These are phyloP conservation scores for Trichosporon coremiiforme DNA, from an alignment of 1,284 basidiomycete species.

Conservation along the genomic window DNA sequence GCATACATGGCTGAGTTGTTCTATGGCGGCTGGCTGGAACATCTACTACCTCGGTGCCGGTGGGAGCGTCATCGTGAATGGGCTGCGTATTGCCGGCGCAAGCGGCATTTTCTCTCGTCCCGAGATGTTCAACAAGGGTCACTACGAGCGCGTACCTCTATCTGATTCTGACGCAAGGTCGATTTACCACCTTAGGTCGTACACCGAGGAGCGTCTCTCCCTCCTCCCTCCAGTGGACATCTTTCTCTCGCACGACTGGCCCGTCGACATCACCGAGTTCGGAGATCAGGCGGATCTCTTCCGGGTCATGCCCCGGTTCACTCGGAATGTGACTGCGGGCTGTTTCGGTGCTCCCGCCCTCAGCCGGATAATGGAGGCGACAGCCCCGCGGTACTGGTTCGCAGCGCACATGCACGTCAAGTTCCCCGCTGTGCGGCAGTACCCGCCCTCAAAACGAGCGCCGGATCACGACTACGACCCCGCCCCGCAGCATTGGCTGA, in stretches of 20 bases:
- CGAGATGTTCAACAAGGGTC: constrained; percentile 66
- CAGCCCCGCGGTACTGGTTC: constrained; percentile 90
- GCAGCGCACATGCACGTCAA: constrained; percentile 89
- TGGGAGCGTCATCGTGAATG: constrained; percentile 83
- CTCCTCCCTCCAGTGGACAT: constrained; percentile 54
- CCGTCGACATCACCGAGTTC: constrained; percentile 76
- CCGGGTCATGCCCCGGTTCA: constrained; percentile 78
- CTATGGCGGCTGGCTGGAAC: constrained; percentile 90
- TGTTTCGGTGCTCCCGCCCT: constrained; percentile 86
- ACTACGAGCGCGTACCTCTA: constrained; percentile 62
- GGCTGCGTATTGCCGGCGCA: constrained; percentile 79
- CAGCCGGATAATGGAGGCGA: constrained; percentile 69
- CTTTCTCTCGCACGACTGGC: constrained; percentile 97
- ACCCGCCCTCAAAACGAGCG: background rate
- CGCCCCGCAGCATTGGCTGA: background rate
- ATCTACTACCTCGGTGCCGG: constrained; percentile 95
- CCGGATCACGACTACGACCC: background rate
- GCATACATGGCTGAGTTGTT: constrained; percentile 98
- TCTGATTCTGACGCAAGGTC: constrained; percentile 71
- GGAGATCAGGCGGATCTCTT: constrained; percentile 72
- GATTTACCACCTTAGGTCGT: constrained; percentile 72
- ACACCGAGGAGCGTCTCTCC: background rate
- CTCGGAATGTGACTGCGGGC: constrained; percentile 67
- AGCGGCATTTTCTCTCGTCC: constrained; percentile 88
- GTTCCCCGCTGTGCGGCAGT: constrained; percentile 40